Conservation (phyloP, 805 yeast species). For the Saccharomycopsis fodiens region DNA sequence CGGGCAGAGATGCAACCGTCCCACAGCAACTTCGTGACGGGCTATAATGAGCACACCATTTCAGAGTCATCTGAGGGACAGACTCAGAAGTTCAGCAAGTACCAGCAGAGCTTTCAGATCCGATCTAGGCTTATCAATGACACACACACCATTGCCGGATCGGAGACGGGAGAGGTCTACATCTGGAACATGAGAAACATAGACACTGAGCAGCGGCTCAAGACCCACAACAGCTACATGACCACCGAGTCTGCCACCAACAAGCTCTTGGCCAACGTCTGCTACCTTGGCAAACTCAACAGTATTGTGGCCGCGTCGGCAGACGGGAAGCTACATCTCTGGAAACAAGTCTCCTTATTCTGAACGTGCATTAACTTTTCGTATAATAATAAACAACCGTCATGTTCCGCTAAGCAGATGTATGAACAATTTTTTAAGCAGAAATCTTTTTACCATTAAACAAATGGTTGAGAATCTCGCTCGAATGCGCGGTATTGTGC, state of each 20-base stretch:
- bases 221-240: conserved; percentile 16
- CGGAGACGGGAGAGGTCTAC: conserved; percentile 19
- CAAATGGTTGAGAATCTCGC: conserved; percentile 76
- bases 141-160: conserved; percentile 12
- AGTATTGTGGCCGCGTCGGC: conserved; percentile 12
- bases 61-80: not conserved
- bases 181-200: conserved; percentile 8
- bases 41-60: conserved; percentile 6
- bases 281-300: not conserved
- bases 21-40: conserved; percentile 1
- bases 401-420: not conserved
- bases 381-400: not conserved
- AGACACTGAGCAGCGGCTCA: conserved; percentile 2
- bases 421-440: conserved; percentile 8
- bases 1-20: conserved; percentile 1
- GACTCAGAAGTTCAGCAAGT: not conserved
- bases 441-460: conserved; percentile 61
- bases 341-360: conserved; percentile 6
- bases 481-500: conserved; percentile 44
- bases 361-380: not conserved
- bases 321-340: conserved; percentile 16
- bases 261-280: conserved; percentile 7
- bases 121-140: conserved; percentile 7
- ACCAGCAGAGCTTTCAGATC: conserved; percentile 10
- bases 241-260: conserved; percentile 8